phyloP scores from a whole-genome alignment of 2,329 filamentous ascomycete species.

The Knoxdaviesia proteae region DNA sequence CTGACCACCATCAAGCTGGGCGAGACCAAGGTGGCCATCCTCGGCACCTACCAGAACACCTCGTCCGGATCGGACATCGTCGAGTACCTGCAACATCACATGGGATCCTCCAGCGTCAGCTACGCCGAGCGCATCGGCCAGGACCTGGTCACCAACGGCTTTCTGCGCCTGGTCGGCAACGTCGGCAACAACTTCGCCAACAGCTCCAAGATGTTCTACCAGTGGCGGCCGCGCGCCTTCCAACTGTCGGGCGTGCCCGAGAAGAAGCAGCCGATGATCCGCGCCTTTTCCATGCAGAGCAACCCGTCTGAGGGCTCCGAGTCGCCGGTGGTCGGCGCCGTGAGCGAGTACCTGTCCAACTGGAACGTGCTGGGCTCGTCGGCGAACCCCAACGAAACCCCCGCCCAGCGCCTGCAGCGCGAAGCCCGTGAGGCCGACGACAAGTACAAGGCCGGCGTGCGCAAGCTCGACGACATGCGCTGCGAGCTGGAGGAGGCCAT shows the following conservation, averaged over 20 bases:
- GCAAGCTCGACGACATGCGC: slow-evolving; percentile 71
- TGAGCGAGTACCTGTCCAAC: slow-evolving; percentile 73
- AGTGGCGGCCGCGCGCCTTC: slow-evolving; percentile 88
- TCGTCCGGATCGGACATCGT: slow-evolving; percentile 84
- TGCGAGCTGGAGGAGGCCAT: slow-evolving; percentile 95
- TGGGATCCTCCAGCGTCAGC: slow-evolving; percentile 65
- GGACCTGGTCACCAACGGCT: slow-evolving; percentile 69
- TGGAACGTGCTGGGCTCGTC: slow-evolving; percentile 56
- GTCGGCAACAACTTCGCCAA: slow-evolving; percentile 93
- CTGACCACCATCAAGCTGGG: slow-evolving; percentile 68
- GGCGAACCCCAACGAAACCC: slow-evolving; percentile 64
- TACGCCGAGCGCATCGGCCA: slow-evolving; percentile 91
- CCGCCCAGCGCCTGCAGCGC: slow-evolving; percentile 62
- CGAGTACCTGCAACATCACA: slow-evolving; percentile 78
- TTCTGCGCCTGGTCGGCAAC: slow-evolving; percentile 77
- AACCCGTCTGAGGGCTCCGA: slow-evolving; percentile 38
- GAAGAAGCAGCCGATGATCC: slow-evolving; percentile 53
- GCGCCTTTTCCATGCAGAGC: slow-evolving; percentile 53
- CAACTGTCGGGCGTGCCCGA: slow-evolving; percentile 72
- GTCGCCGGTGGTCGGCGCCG: slow-evolving; percentile 60
- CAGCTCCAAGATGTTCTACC: slow-evolving; percentile 92
- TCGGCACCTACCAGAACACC: slow-evolving; percentile 87
- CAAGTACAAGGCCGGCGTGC: slow-evolving; percentile 72
- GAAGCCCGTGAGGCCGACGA: slow-evolving; percentile 85
- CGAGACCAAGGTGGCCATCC: slow-evolving; percentile 85